Evolutionary conservation across 176 grass and related monocot species (phyloP).

Genomic region (Melocanna baccifera): DNA sequence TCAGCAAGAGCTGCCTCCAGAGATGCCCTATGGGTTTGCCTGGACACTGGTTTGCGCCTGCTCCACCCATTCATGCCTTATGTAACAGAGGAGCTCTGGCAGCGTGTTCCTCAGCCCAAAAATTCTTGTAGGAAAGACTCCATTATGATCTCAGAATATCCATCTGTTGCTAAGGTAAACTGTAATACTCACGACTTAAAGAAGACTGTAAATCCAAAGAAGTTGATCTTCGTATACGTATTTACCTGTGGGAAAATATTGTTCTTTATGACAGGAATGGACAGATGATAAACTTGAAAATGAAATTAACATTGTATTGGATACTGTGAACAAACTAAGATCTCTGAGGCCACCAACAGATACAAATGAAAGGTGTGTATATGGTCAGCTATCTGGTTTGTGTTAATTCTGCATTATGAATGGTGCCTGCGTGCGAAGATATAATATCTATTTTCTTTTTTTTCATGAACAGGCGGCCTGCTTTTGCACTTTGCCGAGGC

Average conservation of each 20-base stretch:
- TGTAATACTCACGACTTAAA: conserved; percentile 13
- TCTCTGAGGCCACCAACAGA: conserved; percentile 63
- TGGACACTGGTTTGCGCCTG: conserved; percentile 72
- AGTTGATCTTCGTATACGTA: conserved; percentile 1
- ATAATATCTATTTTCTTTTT: background rate
- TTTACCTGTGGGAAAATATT: conserved; percentile 25
- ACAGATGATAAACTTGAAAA: conserved; percentile 67
- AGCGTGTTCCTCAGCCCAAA: conserved; percentile 72
- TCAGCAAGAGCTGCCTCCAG: conserved; percentile 63
- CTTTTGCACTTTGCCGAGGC: conserved; percentile 66
- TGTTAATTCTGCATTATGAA: background rate
- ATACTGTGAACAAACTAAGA: conserved; percentile 63
- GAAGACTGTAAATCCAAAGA: background rate
- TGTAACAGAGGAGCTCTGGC: conserved; percentile 89
- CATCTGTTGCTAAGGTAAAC: conserved; percentile 64
- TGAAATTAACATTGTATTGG: conserved; percentile 63
- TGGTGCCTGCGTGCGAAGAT: background rate
- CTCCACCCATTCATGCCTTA: conserved; percentile 92
- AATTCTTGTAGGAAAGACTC: conserved; percentile 58
- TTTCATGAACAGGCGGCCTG: conserved; percentile 31
- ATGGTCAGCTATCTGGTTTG: background rate
- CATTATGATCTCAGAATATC: conserved; percentile 90
- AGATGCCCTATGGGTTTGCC: conserved; percentile 74
- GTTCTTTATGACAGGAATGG: conserved; percentile 56
- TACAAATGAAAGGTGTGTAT: conserved; percentile 62